Conservation (phyloP, 1,139 yeast genomes). For the Kazachstania sp. region DNA sequence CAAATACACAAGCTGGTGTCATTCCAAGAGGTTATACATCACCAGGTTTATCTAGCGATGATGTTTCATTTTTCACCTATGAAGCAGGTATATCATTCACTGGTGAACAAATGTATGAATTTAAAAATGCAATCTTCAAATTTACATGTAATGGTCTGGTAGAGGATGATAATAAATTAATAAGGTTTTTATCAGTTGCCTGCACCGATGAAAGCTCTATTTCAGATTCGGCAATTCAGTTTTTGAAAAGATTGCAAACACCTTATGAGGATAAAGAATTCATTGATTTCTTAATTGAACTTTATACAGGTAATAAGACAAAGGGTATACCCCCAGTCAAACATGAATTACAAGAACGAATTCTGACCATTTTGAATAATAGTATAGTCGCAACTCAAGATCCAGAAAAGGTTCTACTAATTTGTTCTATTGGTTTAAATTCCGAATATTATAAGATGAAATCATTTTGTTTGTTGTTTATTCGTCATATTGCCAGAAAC, state of each 20-base stretch:
- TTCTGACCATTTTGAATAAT: conserved; percentile 44
- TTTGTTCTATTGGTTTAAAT: conserved; percentile 49
- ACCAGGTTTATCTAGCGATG: conserved; percentile 56
- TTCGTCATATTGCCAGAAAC: conserved; percentile 43
- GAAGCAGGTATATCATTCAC: conserved; percentile 58
- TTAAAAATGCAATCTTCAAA: conserved; percentile 43
- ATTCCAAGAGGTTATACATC: conserved; percentile 38
- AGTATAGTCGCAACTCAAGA: conserved; percentile 45
- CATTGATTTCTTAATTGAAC: conserved; percentile 37
- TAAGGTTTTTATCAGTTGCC: conserved; percentile 51
- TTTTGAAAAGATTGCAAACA: conserved; percentile 43
- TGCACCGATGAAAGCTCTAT: conserved; percentile 51
- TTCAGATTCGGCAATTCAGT: conserved; percentile 32
- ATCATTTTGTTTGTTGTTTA: conserved; percentile 46
- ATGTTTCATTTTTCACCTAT: conserved; percentile 52
- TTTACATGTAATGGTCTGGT: conserved; percentile 31
- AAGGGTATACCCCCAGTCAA: conserved; percentile 44
- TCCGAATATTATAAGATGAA: conserved; percentile 40
- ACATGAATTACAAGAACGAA: conserved; percentile 48
- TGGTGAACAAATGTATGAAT: conserved; percentile 39
- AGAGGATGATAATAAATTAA: conserved; percentile 27
- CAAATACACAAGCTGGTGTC: conserved; percentile 27
- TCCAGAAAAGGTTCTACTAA: conserved; percentile 31
- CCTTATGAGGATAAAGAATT: conserved; percentile 44
- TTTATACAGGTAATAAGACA: conserved; percentile 42